Percentiles rank a stretch among this genome's conserved stretches.
Conservation (phyloP, 495 filamentous ascomycete species). For the Penicillium lagena region DNA sequence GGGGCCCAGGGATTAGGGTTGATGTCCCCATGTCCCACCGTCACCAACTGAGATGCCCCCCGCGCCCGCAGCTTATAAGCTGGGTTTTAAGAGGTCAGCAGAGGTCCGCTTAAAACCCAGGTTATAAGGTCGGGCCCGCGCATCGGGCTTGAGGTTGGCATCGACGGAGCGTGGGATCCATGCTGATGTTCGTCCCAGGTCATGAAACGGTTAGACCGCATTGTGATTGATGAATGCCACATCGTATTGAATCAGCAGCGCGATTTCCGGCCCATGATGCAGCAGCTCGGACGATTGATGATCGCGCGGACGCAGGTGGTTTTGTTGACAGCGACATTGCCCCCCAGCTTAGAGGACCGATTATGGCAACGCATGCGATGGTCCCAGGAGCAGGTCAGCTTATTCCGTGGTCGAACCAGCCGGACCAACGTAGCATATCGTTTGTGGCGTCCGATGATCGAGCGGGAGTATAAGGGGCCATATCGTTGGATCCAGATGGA, state of each 20-base stretch:
- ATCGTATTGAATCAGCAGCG: conserved; percentile 9
- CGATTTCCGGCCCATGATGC: conserved; percentile 5
- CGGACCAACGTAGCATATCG: background rate
- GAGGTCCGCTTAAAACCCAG: no score
- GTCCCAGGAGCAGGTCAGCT: background rate
- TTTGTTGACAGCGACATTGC: conserved; percentile 17
- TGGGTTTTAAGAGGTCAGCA: no score
- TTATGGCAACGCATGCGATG: background rate
- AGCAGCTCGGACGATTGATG: conserved; percentile 6
- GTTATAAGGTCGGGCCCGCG: no score
- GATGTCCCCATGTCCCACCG: no score
- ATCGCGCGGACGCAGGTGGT: conserved; percentile 8
- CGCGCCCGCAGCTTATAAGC: no score
- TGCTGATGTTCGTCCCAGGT: no score
- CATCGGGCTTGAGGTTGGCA: no score
- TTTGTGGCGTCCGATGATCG: background rate
- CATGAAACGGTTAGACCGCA: conserved; percentile 8
- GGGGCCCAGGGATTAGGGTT: no score
- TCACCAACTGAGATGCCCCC: no score
- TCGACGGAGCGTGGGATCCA: no score
- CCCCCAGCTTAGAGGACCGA: conserved; percentile 2
- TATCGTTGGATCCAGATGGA: background rate
- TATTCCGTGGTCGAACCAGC: background rate
- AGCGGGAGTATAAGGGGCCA: background rate
- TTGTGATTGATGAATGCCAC: conserved; percentile 17